These are phyloP conservation scores for Aspergillus sclerotioniger DNA, from an alignment of 495 filamentous ascomycete genomes.

Conservation along the genomic window DNA sequence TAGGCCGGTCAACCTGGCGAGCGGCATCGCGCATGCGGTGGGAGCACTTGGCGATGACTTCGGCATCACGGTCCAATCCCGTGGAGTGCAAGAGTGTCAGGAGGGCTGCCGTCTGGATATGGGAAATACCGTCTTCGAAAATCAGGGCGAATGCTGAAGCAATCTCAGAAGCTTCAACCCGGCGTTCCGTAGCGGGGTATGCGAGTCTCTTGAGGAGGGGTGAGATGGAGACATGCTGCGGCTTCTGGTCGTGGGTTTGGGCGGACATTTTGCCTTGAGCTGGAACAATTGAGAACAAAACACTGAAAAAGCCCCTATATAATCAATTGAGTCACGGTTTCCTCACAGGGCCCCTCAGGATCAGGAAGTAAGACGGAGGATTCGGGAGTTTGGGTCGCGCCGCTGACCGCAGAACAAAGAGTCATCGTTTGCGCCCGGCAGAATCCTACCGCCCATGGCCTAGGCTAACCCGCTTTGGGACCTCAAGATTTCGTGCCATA, in stretches of 20 bases:
- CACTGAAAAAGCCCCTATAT: not conserved
- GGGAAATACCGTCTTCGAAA: constrained; percentile 79
- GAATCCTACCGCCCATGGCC: constrained; percentile 25
- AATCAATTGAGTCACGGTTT: not conserved
- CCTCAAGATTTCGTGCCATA: constrained; percentile 18
- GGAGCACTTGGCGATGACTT: constrained; percentile 77
- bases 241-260: constrained; percentile 23
- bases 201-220: constrained; percentile 75
- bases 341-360: not conserved
- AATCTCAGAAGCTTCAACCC: constrained; percentile 75
- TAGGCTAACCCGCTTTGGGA: constrained; percentile 21
- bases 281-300: not conserved
- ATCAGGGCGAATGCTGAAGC: constrained; percentile 82
- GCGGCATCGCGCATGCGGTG: constrained; percentile 68
- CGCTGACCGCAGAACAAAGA: not conserved
- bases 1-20: constrained; percentile 58
- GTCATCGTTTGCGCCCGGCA: constrained; percentile 18
- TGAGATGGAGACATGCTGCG: constrained; percentile 65
- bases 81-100: constrained; percentile 89
- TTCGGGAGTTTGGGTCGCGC: not conserved
- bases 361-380: not conserved
- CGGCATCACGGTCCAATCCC: constrained; percentile 68
- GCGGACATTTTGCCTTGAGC: constrained; percentile 19
- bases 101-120: constrained; percentile 79
- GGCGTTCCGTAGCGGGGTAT: constrained; percentile 58